Base-by-base conservation (phyloP, 768 basidiomycete genomes). In the Macrolepiota fuliginosa region DNA sequence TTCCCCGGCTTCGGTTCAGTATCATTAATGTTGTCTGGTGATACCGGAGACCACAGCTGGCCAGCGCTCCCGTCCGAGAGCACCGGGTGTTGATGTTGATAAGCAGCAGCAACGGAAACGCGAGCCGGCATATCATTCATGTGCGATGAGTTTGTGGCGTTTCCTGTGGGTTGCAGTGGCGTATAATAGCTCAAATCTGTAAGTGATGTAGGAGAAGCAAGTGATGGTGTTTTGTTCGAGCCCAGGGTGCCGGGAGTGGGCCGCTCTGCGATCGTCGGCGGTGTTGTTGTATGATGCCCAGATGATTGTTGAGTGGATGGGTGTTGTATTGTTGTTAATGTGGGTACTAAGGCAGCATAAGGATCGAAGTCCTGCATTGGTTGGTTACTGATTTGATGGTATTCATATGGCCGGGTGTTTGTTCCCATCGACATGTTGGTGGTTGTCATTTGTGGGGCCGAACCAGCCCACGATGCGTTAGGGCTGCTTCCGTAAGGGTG, bases 221-320 rank as follows among this genome's bases (percentile, higher is more conserved):
- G 32, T 29, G 19, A 7, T 10, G 35, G 46, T 29, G 17, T 36
- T 35, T 22, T 17, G 11, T 17, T 12, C 10, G 37, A 40, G 2
- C 25, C 50, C 13, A 59, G 10, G 0, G 45, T 61, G 15, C 45
- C 54, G 6, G 60, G 53, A 2, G 60, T 55, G 5, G 60, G 49
- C 1, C 15, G 54, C 19, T 61, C 60, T 11, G 60, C 54, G 32
- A 61, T 61, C 4, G 53, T 55, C 10, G 60, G 54, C 1, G 54
- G 22, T n/a, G 60, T 25, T 4, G 42, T 61, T 15, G 60, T 3
- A 32, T 32, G 7, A 45, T 13, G 40, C 22, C 15, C 49, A 61
- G 40, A 11, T 49, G n/a, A 19, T 12, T 32, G 29, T 11, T 57
- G 49, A 5, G 36, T 15, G 22, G 3, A 39, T 22, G 36, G 13